Base-by-base conservation (phyloP, 495 filamentous ascomycete genomes). In the Tuber indicum region DNA sequence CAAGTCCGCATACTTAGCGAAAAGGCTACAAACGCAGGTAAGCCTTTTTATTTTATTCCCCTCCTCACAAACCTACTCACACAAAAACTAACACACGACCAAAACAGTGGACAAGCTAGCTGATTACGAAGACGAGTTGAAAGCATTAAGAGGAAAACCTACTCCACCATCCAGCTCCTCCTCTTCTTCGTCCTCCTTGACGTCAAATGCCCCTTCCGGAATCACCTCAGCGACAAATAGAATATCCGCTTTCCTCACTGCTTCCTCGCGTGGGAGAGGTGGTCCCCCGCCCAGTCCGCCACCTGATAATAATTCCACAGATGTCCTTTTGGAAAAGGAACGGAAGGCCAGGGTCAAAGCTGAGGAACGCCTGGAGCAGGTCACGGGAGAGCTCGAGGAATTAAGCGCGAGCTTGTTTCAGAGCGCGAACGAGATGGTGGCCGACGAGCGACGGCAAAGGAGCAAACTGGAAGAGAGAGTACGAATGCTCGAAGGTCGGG, bases 341-440 rank as follows among this genome's bases (percentile, higher is more conserved):
- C 90, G 91, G 80, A 84, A 84, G 44, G 86, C 94, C 72, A 91
- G 96, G 66, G 87, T 88, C 39, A 88, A 89, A 19, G 95, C 94
- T 4, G 96, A 99, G 85, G 87, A 87, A 49, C 88, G 89, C 77
- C 86, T 97, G 45, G 87, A 86, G 79, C 89, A 91, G 74, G 91
- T 93, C 44, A 91, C 88, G 72, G 87, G 86, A 1, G 96, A 99
- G 86, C 87, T 99, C 21, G 96, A 98, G 84, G 96, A 99, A 82
- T 86, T 99, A 79, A 93, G 90, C 47, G 92, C 90, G 70, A 89
- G 91, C 78, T 86, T 99, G 72, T 99, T 99, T 85, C 90, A 93
- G 83, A 91, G 97, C 85, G 96, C 96, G 26, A 98, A 98, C 81
- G 93, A 97, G 87, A 98, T 99, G 95, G 96, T 99, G 41, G 93